Conservation (phyloP, 2,329 filamentous ascomycete genomes). For the Proliferodiscus dingleyae region DNA sequence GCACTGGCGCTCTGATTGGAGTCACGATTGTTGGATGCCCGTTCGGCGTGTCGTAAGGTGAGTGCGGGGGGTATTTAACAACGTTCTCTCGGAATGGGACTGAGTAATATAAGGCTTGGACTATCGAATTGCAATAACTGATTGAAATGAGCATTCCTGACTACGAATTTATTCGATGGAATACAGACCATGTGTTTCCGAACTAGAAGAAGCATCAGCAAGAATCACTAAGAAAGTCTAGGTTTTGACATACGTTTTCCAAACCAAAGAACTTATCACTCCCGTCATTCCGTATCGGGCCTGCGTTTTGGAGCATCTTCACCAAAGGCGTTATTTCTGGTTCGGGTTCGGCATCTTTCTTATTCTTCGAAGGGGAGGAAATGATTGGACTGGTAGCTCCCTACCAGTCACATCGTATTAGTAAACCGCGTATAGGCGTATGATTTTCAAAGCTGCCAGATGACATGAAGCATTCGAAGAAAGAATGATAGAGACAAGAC, state of each 20-base stretch:
- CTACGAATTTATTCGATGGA: not conserved
- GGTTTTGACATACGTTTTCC: constrained; percentile 72
- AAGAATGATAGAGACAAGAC: not conserved
- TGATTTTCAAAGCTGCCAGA: too few species aligned
- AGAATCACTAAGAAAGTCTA: not conserved
- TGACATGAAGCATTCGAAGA: too few species aligned
- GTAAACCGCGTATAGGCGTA: too few species aligned
- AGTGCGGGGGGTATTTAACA: constrained; percentile 77
- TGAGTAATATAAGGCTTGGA: constrained; percentile 96
- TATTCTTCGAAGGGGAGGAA: constrained; percentile 23
- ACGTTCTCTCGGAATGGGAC: constrained; percentile 90
- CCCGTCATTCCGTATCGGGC: constrained; percentile 76
- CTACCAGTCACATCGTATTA: constrained; percentile 14
- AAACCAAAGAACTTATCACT: constrained; percentile 98
- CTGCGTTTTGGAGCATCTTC: constrained; percentile 77
- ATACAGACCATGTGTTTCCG: constrained; percentile 85
- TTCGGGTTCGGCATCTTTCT: constrained; percentile 31
- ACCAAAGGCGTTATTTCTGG: constrained; percentile 58
- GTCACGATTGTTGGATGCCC: constrained; percentile 55
- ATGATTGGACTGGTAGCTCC: constrained; percentile 19
- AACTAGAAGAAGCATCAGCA: constrained; percentile 55
- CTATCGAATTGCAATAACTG: constrained; percentile 97
- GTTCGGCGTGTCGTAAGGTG: constrained; percentile 65
- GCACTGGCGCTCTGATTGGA: constrained; percentile 44
- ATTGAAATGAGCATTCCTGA: constrained; percentile 26